Base-by-base conservation (phyloP, 1,284 basidiomycete genomes). In the Boletus smithii region DNA sequence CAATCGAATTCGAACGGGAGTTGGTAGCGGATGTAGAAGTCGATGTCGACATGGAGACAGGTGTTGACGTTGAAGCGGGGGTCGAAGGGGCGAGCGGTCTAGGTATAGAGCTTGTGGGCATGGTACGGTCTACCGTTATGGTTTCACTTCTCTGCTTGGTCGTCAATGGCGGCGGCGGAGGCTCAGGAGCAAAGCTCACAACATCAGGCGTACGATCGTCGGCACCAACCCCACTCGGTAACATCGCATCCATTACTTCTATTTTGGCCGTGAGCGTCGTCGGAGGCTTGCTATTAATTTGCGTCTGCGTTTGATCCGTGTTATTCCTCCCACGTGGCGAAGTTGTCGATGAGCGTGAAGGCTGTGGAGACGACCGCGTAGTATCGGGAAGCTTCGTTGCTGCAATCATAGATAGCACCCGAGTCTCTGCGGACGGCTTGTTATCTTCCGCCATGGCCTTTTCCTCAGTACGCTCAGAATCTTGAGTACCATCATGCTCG, bases 151-250 rank as follows among this genome's bases (percentile, higher is more conserved):
- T 31, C 53, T 53, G 49, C 42, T 53, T 60, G 49, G 31, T 55
- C 29, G 50, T 53, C 54, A 67, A 66, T 66, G 63, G 66, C 44
- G 63, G 64, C 8, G 57, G 67, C 32, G 65, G 60, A 24, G 67
- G 63, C 10, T 65, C 65, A 52, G 63, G 65, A 41, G 65, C 61
- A 42, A 51, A 52, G 57, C 59, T 62, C 51, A 62, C 59, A 51
- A 49, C 53, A 47, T 60, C 53, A 44, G 59, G 54, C 42, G 29
- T 30, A 46, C 34, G 46, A 33, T 59, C 64, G 44, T 65, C 53
- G 8, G 41, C 26, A 11, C 48, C 50, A 24, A 53, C 46, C 16
- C 49, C 62, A 38, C 42, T 62, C 8, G 54, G 58, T 30, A 69
- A 40, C n/a, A 48, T 17, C 9, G 27, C 52, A 26, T 66, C 67